Evolutionary conservation across 306 rosid species (phyloP).

Genomic region (Prunus salicina): DNA sequence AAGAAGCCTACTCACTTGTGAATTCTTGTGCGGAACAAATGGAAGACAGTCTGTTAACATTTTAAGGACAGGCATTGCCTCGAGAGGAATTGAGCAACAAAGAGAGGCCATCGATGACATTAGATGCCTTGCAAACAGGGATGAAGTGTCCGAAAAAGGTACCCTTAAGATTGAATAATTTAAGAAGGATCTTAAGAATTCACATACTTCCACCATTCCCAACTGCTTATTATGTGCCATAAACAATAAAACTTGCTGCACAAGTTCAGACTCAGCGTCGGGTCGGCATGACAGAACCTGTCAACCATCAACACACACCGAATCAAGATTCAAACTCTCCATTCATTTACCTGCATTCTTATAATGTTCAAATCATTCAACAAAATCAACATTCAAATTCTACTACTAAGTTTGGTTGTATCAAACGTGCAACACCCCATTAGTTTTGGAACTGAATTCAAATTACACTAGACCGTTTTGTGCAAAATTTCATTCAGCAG

Average conservation of each 20-base stretch:
- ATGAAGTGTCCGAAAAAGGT: slow-evolving; percentile 46
- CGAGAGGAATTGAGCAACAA: slow-evolving; percentile 66
- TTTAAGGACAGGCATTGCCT: slow-evolving; percentile 65
- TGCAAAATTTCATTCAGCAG: too few species aligned
- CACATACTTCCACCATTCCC: slow-evolving; percentile 64
- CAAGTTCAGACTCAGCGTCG: slow-evolving; percentile 74
- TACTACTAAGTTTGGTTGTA: background rate
- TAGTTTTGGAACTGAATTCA: background rate
- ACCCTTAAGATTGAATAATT: slow-evolving; percentile 53
- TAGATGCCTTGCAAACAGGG: slow-evolving; percentile 54
- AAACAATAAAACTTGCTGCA: slow-evolving; percentile 72
- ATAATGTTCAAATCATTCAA: background rate
- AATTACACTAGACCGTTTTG: background rate
- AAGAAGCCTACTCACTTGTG: slow-evolving; percentile 54
- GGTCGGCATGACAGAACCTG: slow-evolving; percentile 67
- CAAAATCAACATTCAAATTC: background rate
- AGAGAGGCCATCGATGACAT: slow-evolving; percentile 58
- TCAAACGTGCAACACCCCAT: background rate
- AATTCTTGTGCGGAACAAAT: slow-evolving; percentile 45
- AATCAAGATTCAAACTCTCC: slow-evolving; percentile 11
- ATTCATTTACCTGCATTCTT: background rate
- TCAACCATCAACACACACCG: slow-evolving; percentile 22
- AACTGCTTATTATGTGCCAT: slow-evolving; percentile 50
- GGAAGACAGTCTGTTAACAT: slow-evolving; percentile 57
- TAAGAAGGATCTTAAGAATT: slow-evolving; percentile 67